These are phyloP conservation scores for Thelephora aurantiotincta DNA, from an alignment of 768 basidiomycete genomes.

Conservation along the genomic window DNA sequence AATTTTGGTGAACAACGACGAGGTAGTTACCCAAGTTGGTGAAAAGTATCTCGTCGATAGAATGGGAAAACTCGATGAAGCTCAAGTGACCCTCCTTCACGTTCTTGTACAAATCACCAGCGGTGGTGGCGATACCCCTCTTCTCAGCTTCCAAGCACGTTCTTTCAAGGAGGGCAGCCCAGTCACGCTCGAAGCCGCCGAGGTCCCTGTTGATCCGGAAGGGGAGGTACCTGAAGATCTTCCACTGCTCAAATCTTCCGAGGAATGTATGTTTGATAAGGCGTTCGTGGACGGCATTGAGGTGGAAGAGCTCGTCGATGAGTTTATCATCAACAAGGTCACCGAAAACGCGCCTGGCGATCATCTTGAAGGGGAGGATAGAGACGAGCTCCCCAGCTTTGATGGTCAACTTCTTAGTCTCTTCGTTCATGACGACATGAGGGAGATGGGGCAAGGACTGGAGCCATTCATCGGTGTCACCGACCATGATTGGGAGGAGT, in stretches of 20 bases:
- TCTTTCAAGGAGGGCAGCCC: background rate
- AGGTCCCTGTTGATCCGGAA: background rate
- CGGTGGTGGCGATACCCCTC: background rate
- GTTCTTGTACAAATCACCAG: background rate
- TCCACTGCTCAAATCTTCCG: constrained; percentile 2
- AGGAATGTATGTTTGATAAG: background rate
- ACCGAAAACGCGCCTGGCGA: constrained; percentile 1
- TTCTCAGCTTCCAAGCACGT: background rate
- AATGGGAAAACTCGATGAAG: background rate
- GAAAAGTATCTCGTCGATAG: constrained; percentile 1
- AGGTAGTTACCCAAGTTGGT: constrained; percentile 1
- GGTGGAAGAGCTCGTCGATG: background rate
- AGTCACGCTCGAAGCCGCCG: background rate
- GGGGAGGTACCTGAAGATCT: background rate
- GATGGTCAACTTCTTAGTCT: background rate
- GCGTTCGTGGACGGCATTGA: constrained; percentile 1
- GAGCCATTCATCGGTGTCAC: background rate
- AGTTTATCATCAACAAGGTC: constrained; percentile 1
- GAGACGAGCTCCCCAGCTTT: constrained; percentile 1
- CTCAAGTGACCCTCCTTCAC: background rate
- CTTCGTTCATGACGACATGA: background rate
- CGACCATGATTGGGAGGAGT: background rate
- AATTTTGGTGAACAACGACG: background rate
- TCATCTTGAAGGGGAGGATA: constrained; percentile 3
- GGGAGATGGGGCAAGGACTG: background rate